Evolutionary conservation across 2,329 filamentous ascomycete species (phyloP).

Genomic region (Phaeosphaeria sp.): DNA sequence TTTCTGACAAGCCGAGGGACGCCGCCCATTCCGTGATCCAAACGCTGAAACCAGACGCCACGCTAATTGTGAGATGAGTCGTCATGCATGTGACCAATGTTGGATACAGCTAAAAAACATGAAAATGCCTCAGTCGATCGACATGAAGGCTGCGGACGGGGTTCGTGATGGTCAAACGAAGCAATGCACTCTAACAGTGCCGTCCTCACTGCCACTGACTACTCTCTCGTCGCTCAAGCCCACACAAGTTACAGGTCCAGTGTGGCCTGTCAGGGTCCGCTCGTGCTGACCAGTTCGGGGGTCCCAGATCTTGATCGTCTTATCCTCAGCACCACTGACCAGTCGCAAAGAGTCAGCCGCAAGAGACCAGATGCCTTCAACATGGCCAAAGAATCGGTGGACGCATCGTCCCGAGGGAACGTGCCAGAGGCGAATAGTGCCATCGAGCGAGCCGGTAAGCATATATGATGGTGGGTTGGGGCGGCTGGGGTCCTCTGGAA

Average conservation of each 20-base stretch:
- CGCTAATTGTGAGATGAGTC: not conserved
- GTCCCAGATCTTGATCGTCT: constrained; percentile 97
- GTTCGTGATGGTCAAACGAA: constrained; percentile 21
- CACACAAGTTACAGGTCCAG: constrained; percentile 90
- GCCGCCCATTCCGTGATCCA: not conserved
- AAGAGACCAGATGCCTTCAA: constrained; percentile 94
- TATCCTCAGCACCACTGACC: constrained; percentile 89
- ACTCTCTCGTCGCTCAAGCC: constrained; percentile 88
- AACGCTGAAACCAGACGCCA: not conserved
- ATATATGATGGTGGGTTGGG: constrained; percentile 87
- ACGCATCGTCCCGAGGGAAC: constrained; percentile 80
- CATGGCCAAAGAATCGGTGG: constrained; percentile 93
- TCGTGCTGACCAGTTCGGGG: constrained; percentile 90
- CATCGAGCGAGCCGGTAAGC: constrained; percentile 88
- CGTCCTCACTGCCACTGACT: constrained; percentile 91
- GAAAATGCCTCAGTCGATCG: constrained; percentile 1
- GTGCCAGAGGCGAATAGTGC: constrained; percentile 92
- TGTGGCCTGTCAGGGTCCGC: constrained; percentile 88
- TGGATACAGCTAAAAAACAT: not conserved
- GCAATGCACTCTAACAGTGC: constrained; percentile 75
- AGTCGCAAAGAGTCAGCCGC: constrained; percentile 87
- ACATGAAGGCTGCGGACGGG: not conserved
- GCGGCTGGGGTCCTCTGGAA: constrained; percentile 67
- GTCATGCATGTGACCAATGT: not conserved
- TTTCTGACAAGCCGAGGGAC: not conserved